Evolutionary conservation across 2,329 filamentous ascomycete species (phyloP), one percentile per base, ranked within the genome.

Genomic region (Diaporthe helianthi): DNA sequence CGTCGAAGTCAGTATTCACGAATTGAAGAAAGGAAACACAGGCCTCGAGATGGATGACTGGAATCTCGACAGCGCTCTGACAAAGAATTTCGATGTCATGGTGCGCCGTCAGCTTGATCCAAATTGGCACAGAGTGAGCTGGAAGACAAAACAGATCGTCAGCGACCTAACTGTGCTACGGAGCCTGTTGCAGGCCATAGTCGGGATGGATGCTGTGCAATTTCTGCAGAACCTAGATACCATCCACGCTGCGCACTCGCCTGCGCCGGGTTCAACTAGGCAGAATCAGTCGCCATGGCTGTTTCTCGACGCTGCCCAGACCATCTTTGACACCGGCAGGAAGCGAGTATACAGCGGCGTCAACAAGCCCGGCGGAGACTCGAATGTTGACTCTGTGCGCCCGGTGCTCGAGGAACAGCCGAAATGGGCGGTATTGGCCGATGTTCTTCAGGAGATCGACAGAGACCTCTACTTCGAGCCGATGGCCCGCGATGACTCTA

Each of bases 11-110:
- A 97, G 94, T 77, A 96, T 99, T 73, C 89, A 92, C 67, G 96
- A 99, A 80, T 86, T 99, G 52, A 97, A 95, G 78, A 98, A 97
- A 81, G 88, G 89, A 22, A 98, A 98, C 76, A 87, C 90, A 1
- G 94, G 94, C 2, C 83, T 99, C 8, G 95, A 98, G 74, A 94
- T 98, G 89, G 94, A 97, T 70, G 94, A 98, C 76, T 98, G 95
- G 95, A 98, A 93, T 61, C 84, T 97, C 22, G 95, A 98, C 79
- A 98, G 93, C 76, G 95, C 95, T 44, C 82, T 98, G 71, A 92
- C 98, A 73, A 93, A 92, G 76, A 97, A 94, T 75, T 99, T 99
- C 78, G 96, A 98, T 78, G 84, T 92, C 71, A 91, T 94, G 67
- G 90, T 99, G 63, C 88, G 95, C 71, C 88, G 94, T 69, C 96